These are phyloP conservation scores for Exophiala alcalophila DNA, from an alignment of 2,329 filamentous ascomycete genomes.

Conservation along the genomic window DNA sequence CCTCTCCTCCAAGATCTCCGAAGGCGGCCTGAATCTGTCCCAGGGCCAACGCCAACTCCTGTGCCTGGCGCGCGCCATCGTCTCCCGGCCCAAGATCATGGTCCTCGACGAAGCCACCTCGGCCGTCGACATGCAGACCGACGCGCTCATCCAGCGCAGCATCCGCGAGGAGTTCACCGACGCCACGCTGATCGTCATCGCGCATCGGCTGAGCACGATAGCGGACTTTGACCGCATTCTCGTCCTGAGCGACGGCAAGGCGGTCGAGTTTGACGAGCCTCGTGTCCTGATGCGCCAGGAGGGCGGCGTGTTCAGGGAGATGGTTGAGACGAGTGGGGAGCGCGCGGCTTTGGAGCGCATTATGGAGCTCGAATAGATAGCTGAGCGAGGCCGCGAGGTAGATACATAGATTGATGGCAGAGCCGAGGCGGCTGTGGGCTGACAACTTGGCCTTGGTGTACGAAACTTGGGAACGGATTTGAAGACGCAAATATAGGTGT, in stretches of 20 bases:
- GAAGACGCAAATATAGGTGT: too few species aligned
- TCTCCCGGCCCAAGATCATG: constrained; percentile 71
- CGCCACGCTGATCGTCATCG: constrained; percentile 69
- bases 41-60: constrained; percentile 75
- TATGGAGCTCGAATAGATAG: constrained; percentile 9
- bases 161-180: constrained; percentile 70
- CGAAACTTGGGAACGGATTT: too few species aligned
- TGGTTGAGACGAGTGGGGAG: constrained; percentile 46
- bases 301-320: constrained; percentile 56
- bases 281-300: constrained; percentile 57
- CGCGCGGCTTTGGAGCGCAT: constrained; percentile 33
- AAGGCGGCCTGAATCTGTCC: constrained; percentile 71
- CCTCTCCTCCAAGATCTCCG: constrained; percentile 62
- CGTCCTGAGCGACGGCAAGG: constrained; percentile 65
- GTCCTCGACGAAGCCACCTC: constrained; percentile 77
- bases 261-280: constrained; percentile 66
- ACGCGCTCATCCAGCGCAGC: constrained; percentile 68
- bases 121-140: constrained; percentile 74
- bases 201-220: constrained; percentile 72
- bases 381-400: too few species aligned
- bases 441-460: too few species aligned
- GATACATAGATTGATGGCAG: neutral
- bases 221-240: constrained; percentile 73
- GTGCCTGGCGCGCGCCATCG: constrained; percentile 70
- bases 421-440: too few species aligned